These are phyloP conservation scores for Chlorella sp. DNA, from an alignment of 139 green algal genomes.

Conservation along the genomic window DNA sequence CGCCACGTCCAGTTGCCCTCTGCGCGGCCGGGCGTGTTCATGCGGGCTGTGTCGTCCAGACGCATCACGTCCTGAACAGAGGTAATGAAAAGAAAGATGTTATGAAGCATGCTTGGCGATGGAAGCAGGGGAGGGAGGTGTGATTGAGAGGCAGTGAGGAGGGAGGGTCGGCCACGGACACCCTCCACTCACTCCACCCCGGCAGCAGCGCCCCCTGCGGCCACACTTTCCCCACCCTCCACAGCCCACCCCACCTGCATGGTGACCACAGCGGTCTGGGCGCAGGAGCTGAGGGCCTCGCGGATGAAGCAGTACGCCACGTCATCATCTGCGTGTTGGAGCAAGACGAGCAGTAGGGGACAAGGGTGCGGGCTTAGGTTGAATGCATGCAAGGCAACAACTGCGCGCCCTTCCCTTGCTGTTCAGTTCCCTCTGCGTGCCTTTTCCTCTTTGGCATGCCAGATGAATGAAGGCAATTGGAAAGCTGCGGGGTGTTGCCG, in stretches of 20 bases:
- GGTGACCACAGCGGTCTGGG: conserved; percentile 81
- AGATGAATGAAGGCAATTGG: too few relatives aligned
- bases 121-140: background rate
- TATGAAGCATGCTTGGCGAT: too few relatives aligned
- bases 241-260: conserved; percentile 75
- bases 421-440: too few relatives aligned
- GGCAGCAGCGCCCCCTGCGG: background rate
- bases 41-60: conserved; percentile 91
- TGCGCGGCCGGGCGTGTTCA: conserved; percentile 93
- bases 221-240: background rate
- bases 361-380: too few relatives aligned
- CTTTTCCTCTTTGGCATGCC: too few relatives aligned
- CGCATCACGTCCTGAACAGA: conserved; percentile 92
- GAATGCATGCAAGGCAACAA: too few relatives aligned
- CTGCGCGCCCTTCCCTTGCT: too few relatives aligned
- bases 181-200: background rate
- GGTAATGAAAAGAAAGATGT: background rate
- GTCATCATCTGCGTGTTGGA: conserved; percentile 68
- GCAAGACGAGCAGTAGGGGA: too few relatives aligned
- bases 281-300: conserved; percentile 74
- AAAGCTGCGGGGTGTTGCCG: too few relatives aligned
- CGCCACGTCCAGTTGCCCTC: conserved; percentile 93
- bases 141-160: background rate
- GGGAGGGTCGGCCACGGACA: background rate
- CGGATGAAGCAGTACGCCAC: conserved; percentile 86